Evolutionary conservation across 148 eudicot genomes (phyloP).

Genomic region (Euryodendron excelsum): DNA sequence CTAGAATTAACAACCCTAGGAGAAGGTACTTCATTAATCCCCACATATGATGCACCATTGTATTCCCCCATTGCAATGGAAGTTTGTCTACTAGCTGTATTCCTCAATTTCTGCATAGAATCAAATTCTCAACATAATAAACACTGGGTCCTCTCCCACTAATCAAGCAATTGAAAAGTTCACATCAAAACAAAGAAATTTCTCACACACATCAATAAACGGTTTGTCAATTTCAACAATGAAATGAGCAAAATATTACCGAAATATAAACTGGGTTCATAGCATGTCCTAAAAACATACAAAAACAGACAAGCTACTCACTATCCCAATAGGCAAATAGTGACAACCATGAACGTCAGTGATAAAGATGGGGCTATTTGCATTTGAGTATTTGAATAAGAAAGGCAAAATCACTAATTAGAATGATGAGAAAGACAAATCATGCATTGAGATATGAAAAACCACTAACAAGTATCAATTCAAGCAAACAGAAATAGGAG

Average conservation of each 20-base stretch:
- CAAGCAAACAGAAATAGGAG: not conserved
- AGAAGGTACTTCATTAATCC: slow-evolving; percentile 19
- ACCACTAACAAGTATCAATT: not conserved
- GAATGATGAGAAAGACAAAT: not conserved
- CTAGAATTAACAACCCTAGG: slow-evolving; percentile 2
- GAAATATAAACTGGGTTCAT: not conserved
- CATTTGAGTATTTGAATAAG: not conserved
- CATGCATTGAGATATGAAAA: not conserved
- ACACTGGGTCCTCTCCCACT: not conserved
- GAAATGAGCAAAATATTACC: not conserved
- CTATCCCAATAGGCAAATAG: too few species aligned
- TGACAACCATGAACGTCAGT: too few species aligned
- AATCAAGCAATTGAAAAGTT: not conserved
- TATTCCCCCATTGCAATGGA: slow-evolving; percentile 20
- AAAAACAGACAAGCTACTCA: not conserved
- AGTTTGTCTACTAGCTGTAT: slow-evolving; percentile 12
- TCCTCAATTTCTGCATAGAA: slow-evolving; percentile 25
- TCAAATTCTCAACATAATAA: not conserved
- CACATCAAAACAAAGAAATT: not conserved
- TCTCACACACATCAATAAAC: not conserved
- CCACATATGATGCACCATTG: slow-evolving; percentile 13
- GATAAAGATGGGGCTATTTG: too few species aligned
- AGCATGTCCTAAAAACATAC: not conserved
- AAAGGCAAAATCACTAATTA: not conserved
- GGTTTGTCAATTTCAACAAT: not conserved